phyloP scores from a whole-genome alignment of 2,329 filamentous ascomycete species.

The Epicoccum sorghinum region DNA sequence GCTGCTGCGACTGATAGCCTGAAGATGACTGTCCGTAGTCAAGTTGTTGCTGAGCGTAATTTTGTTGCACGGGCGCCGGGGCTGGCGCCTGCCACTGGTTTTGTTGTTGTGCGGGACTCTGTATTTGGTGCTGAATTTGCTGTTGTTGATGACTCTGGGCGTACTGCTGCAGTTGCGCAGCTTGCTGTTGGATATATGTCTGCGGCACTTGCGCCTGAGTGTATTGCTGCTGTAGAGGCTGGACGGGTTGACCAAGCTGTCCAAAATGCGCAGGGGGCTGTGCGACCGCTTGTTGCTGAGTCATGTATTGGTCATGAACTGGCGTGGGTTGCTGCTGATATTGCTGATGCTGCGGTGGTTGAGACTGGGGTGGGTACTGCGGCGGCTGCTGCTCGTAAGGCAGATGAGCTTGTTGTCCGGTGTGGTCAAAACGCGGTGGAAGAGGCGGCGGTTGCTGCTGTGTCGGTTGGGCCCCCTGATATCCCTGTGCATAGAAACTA shows the following conservation, averaged over 20 bases:
- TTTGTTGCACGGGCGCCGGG: constrained; percentile 20
- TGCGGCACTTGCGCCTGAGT: constrained; percentile 17
- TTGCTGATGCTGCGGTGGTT: neutral
- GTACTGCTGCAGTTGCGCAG: constrained; percentile 12
- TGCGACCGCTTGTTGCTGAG: constrained; percentile 20
- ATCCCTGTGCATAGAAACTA: constrained; percentile 32
- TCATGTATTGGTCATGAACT: constrained; percentile 2
- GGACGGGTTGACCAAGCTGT: constrained; percentile 23
- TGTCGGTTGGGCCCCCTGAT: constrained; percentile 28
- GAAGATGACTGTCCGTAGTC: constrained; percentile 13
- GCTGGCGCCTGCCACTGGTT: constrained; percentile 31
- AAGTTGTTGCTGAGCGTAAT: constrained; percentile 17
- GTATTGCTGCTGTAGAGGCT: constrained; percentile 24
- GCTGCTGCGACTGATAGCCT: constrained; percentile 19
- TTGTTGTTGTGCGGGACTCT: constrained; percentile 20
- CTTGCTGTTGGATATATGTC: constrained; percentile 25
- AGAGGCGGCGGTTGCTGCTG: constrained; percentile 21
- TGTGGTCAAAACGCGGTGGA: constrained; percentile 20
- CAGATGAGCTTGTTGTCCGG: constrained; percentile 21
- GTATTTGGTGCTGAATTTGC: constrained; percentile 13
- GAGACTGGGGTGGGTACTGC: constrained; percentile 7
- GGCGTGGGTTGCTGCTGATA: constrained; percentile 17
- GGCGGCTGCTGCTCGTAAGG: constrained; percentile 20
- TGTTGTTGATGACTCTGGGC: constrained; percentile 14
- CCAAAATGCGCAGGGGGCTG: constrained; percentile 22